phyloP scores from a whole-genome alignment of 208 protist genomes.

The Angomonas deanei region DNA sequence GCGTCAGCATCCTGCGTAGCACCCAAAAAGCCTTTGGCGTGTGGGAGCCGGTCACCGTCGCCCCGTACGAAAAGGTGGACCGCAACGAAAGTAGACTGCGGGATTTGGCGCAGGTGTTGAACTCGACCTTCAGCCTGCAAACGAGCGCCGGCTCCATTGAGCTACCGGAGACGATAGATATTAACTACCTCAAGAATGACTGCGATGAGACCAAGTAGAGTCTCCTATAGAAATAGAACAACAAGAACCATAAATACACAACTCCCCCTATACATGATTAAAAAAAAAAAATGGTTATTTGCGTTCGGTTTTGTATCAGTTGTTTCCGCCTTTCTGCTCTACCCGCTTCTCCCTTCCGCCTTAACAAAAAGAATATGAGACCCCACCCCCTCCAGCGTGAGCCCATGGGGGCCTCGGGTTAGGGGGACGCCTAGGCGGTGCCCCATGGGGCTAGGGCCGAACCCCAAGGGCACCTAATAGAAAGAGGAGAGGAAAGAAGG shows the following conservation, averaged over 20 bases:
- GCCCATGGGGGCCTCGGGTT: no score
- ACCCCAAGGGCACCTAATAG: not conserved
- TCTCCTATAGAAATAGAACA: not conserved
- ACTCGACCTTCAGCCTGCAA: slow-evolving; percentile 10
- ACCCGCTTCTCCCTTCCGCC: not conserved
- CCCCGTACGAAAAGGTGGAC: slow-evolving; percentile 35
- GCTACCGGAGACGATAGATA: slow-evolving; percentile 66
- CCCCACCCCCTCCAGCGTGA: not conserved
- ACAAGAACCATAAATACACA: not conserved
- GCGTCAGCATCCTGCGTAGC: slow-evolving; percentile 34
- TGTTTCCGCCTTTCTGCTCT: slow-evolving; percentile 1
- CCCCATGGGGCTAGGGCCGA: not conserved
- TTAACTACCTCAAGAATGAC: slow-evolving; percentile 67
- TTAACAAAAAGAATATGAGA: not conserved
- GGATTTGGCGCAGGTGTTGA: slow-evolving; percentile 29
- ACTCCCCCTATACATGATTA: not conserved
- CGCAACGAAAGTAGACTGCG: slow-evolving; percentile 23
- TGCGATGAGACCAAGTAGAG: slow-evolving; percentile 8
- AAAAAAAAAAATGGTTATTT: slow-evolving; percentile 9
- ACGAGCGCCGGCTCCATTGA: slow-evolving; percentile 35
- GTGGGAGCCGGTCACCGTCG: slow-evolving; percentile 45
- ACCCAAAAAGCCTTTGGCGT: slow-evolving; percentile 46
- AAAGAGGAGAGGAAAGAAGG: not conserved
- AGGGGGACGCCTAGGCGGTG: no score
- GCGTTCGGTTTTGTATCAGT: not conserved